phyloP scores from a whole-genome alignment of 352 stramenopile species.

The Pythium brachiatum region DNA sequence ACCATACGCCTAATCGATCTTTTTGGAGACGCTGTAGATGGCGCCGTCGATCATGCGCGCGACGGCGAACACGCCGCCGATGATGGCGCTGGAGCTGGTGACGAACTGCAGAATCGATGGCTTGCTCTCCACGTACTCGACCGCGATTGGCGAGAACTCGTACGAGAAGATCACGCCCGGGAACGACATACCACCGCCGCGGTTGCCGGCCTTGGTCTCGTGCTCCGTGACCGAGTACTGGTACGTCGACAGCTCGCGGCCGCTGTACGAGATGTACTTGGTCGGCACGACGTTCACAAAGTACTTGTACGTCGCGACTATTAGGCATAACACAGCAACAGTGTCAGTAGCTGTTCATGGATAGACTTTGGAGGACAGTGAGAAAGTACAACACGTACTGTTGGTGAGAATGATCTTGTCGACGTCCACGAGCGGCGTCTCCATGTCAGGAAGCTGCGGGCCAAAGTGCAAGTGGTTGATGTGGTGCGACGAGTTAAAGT shows the following conservation, averaged over 20 bases:
- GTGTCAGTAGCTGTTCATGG: constrained; percentile 3
- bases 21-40: constrained; percentile 90
- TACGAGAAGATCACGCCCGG: constrained; percentile 87
- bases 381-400: constrained; percentile 31
- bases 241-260: constrained; percentile 63
- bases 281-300: constrained; percentile 84
- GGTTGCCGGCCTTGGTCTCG: constrained; percentile 40
- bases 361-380: neutral
- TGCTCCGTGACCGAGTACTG: constrained; percentile 90
- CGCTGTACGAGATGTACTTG: constrained; percentile 82
- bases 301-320: constrained; percentile 89
- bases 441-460: constrained; percentile 77
- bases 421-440: constrained; percentile 83
- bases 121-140: constrained; percentile 87
- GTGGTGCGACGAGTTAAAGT: constrained; percentile 87
- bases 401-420: constrained; percentile 81
- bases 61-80: constrained; percentile 84
- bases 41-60: constrained; percentile 83
- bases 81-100: constrained; percentile 84
- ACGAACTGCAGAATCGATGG: constrained; percentile 83
- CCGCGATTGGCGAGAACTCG: constrained; percentile 87
- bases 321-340: neutral
- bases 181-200: constrained; percentile 55
- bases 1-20: constrained; percentile 59
- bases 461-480: constrained; percentile 80